Conservation (phyloP, 305 asterid species). For the Plantago lanceolata region DNA sequence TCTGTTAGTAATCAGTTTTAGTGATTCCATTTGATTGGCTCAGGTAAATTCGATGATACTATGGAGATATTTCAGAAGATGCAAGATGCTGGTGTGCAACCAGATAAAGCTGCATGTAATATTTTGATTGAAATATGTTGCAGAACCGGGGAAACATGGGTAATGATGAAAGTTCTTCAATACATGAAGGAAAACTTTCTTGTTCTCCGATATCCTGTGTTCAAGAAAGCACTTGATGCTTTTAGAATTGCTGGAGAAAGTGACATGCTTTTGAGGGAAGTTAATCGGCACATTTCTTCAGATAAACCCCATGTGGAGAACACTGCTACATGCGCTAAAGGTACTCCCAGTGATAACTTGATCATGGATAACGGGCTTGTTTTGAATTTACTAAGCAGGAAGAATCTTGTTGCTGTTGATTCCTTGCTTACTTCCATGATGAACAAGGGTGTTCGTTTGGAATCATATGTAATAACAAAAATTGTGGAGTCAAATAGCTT, state of each 20-base stretch:
- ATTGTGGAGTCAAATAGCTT: constrained; percentile 49
- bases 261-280: constrained; percentile 57
- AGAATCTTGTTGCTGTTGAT: constrained; percentile 61
- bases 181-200: constrained; percentile 73
- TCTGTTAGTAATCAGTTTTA: neutral
- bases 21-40: constrained; percentile 15
- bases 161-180: constrained; percentile 58
- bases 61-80: constrained; percentile 70
- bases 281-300: constrained; percentile 55
- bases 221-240: constrained; percentile 50
- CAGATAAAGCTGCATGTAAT: constrained; percentile 92
- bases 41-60: constrained; percentile 64
- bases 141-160: constrained; percentile 46
- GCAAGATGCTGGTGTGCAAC: constrained; percentile 78
- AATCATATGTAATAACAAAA: constrained; percentile 40
- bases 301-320: constrained; percentile 27
- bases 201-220: constrained; percentile 72
- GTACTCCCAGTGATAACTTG: constrained; percentile 20
- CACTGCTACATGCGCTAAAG: constrained; percentile 18
- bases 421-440: constrained; percentile 46
- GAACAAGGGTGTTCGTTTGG: constrained; percentile 39
- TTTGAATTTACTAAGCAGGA: constrained; percentile 43
- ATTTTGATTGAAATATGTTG: constrained; percentile 67
- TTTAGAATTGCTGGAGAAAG: constrained; percentile 46
- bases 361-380: constrained; percentile 39